These are phyloP conservation scores for Rhodotorula toruloides DNA, from an alignment of 768 basidiomycete genomes.

Conservation along the genomic window DNA sequence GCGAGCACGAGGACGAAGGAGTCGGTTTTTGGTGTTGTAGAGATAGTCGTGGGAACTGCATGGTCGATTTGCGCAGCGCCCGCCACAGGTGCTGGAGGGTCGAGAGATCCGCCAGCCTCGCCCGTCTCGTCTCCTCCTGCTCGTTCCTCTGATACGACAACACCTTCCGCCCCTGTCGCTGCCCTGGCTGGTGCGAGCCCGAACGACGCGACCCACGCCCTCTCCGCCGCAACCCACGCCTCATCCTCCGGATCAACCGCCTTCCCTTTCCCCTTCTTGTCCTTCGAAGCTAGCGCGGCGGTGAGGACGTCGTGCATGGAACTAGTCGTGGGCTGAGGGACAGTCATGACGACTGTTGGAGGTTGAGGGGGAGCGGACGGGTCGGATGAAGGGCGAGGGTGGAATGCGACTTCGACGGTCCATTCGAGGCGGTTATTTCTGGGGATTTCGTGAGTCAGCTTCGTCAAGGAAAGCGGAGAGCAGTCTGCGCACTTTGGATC, in stretches of 20 bases:
- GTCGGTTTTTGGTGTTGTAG: no score
- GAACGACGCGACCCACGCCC: constrained; percentile 22
- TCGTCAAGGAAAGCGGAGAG: no score
- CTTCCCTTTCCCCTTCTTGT: constrained; percentile 34
- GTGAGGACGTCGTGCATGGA: constrained; percentile 13
- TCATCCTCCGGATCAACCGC: constrained; percentile 23
- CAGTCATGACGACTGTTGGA: constrained; percentile 8
- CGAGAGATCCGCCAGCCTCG: no score
- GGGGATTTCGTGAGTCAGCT: no score
- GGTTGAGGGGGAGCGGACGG: background rate
- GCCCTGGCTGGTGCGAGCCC: background rate
- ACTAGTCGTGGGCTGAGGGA: constrained; percentile 1
- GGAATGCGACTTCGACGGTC: constrained; percentile 33
- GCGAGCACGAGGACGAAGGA: constrained; percentile 34
- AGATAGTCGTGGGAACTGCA: no score
- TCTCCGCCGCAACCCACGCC: background rate
- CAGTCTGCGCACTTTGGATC: constrained; percentile 17
- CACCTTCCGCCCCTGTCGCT: no score
- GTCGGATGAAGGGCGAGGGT: constrained; percentile 21
- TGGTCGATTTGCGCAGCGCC: background rate
- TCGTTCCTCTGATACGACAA: background rate
- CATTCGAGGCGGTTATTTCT: constrained; percentile 35
- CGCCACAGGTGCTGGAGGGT: background rate
- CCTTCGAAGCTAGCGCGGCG: background rate
- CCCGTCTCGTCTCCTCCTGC: no score